Conservation (phyloP, 2,329 filamentous ascomycete genomes). For the Paramyrothecium roridum region DNA sequence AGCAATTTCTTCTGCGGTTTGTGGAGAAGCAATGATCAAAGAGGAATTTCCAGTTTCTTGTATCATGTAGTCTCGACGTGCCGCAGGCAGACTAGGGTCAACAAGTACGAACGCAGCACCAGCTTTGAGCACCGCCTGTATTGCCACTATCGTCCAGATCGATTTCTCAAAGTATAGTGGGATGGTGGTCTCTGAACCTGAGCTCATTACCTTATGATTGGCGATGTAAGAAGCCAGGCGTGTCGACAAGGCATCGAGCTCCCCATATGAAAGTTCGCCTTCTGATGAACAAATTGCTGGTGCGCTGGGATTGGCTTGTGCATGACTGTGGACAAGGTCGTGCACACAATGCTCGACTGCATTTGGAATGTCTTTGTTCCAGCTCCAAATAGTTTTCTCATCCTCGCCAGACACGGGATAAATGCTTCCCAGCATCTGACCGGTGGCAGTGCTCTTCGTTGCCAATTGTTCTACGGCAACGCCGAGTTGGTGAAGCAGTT, state of each 20-base stretch:
- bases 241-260: not conserved
- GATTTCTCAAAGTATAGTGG: constrained; percentile 8
- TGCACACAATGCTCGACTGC: not conserved
- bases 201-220: not conserved
- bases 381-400: not conserved
- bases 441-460: not conserved
- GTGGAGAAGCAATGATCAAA: not conserved
- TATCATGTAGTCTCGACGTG: not conserved
- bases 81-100: constrained; percentile 1
- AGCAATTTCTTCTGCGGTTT: not conserved
- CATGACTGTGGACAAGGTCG: not conserved
- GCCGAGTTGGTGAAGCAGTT: not conserved
- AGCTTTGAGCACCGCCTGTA: constrained; percentile 7
- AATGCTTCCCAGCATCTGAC: not conserved
- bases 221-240: not conserved
- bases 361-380: not conserved
- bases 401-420: not conserved
- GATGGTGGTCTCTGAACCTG: not conserved
- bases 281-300: not conserved
- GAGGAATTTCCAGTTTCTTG: not conserved
- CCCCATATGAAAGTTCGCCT: not conserved
- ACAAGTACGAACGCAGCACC: constrained; percentile 12
- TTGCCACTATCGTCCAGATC: constrained; percentile 5
- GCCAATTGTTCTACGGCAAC: constrained; percentile 8
- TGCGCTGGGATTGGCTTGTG: not conserved